These are phyloP conservation scores for Millerozyma miso DNA, from an alignment of 805 yeast genomes.

Conservation along the genomic window DNA sequence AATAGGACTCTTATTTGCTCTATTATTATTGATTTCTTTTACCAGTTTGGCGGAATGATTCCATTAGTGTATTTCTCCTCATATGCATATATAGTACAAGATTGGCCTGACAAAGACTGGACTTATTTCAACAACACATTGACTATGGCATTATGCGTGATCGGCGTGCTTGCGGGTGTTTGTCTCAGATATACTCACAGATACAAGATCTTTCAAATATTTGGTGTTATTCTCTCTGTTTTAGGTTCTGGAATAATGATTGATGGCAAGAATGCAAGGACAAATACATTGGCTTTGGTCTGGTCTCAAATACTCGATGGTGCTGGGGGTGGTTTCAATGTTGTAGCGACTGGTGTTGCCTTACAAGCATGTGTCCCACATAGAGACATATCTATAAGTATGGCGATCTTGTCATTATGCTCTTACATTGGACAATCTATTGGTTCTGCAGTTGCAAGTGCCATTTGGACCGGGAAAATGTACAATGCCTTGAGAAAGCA, in stretches of 20 bases:
- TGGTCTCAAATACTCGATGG: slow-evolving; percentile 31
- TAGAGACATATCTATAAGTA: slow-evolving; percentile 38
- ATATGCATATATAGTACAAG: slow-evolving; percentile 24
- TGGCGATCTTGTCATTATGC: slow-evolving; percentile 31
- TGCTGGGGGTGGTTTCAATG: slow-evolving; percentile 37
- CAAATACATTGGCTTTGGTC: slow-evolving; percentile 24
- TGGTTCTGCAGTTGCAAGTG: slow-evolving; percentile 37
- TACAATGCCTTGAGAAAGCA: slow-evolving; percentile 23
- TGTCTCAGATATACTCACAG: slow-evolving; percentile 31
- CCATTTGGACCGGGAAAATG: slow-evolving; percentile 26
- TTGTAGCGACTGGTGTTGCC: slow-evolving; percentile 32
- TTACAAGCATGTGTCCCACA: slow-evolving; percentile 40
- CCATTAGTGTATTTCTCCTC: slow-evolving; percentile 29
- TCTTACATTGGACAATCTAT: slow-evolving; percentile 34
- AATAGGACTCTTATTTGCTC: slow-evolving; percentile 36
- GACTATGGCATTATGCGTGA: slow-evolving; percentile 33
- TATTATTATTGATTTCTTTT: slow-evolving; percentile 28
- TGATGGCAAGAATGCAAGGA: slow-evolving; percentile 12
- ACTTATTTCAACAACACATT: slow-evolving; percentile 33
- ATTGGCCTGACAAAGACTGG: slow-evolving; percentile 31
- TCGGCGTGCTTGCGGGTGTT: slow-evolving; percentile 34
- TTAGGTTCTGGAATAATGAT: slow-evolving; percentile 27
- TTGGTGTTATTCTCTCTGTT: slow-evolving; percentile 29
- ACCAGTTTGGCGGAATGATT: slow-evolving; percentile 24
- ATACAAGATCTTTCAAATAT: slow-evolving; percentile 30